Conservation (phyloP, 768 basidiomycete species). For the Leccinum truebloodii region DNA sequence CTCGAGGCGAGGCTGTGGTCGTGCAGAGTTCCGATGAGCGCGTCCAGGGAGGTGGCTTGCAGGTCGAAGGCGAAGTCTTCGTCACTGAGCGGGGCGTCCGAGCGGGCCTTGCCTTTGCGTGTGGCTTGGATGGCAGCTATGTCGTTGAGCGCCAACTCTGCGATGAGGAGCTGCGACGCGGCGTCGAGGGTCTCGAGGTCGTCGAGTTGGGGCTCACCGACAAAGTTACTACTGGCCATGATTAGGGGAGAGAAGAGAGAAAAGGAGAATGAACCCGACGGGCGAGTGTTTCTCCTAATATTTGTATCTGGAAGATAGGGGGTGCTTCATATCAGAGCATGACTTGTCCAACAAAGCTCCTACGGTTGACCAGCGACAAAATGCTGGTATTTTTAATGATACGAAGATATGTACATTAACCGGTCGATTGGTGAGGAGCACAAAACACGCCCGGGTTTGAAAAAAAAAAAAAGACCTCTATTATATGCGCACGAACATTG, state of each 20-base stretch:
- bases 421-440: background rate
- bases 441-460: background rate
- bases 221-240: slow-evolving; percentile 16
- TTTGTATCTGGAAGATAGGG: background rate
- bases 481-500: background rate
- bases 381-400: background rate
- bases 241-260: background rate
- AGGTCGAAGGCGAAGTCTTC: slow-evolving; percentile 46
- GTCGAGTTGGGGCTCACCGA: slow-evolving; percentile 12
- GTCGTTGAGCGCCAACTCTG: slow-evolving; percentile 44
- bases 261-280: too few species aligned
- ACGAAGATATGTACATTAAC: background rate
- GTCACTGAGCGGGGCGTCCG: slow-evolving; percentile 37
- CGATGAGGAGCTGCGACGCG: slow-evolving; percentile 41
- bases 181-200: slow-evolving; percentile 28
- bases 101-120: slow-evolving; percentile 40
- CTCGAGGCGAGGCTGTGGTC: slow-evolving; percentile 45
- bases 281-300: background rate
- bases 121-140: slow-evolving; percentile 36
- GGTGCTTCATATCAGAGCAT: background rate
- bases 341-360: too few species aligned
- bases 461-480: background rate
- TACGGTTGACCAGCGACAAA: background rate
- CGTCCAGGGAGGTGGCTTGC: slow-evolving; percentile 39
- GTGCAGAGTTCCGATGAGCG: slow-evolving; percentile 31